These are phyloP conservation scores for Irpex sp. DNA, from an alignment of 1,284 basidiomycete species.

Conservation along the genomic window DNA sequence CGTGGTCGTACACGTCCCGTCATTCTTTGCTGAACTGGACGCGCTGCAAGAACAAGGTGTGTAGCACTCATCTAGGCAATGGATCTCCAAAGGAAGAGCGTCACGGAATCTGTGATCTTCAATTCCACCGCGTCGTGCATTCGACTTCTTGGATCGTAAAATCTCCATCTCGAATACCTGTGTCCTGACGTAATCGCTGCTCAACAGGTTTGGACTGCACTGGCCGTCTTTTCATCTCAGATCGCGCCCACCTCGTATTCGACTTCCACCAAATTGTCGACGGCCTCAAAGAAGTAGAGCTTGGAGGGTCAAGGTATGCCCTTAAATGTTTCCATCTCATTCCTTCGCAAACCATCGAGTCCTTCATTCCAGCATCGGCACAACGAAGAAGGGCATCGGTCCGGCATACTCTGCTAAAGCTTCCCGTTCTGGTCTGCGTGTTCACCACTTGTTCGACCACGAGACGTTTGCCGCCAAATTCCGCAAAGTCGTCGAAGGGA, in stretches of 20 bases:
- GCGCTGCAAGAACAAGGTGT: constrained; percentile 82
- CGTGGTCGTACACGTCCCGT: constrained; percentile 93
- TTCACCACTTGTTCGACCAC: constrained; percentile 95
- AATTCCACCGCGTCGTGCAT: neutral
- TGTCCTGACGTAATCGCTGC: neutral
- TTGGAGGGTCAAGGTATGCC: constrained; percentile 80
- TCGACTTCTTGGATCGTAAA: neutral
- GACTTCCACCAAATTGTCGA: constrained; percentile 99
- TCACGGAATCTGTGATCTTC: too few relatives aligned
- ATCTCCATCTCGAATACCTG: neutral
- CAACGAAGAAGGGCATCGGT: constrained; percentile 97
- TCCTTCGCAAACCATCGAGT: neutral
- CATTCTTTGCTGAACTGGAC: constrained; percentile 94
- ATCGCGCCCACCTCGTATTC: constrained; percentile 95
- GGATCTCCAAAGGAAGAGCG: neutral
- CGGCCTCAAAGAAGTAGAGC: constrained; percentile 96
- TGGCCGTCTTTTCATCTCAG: constrained; percentile 87
- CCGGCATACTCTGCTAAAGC: constrained; percentile 98
- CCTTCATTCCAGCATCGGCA: constrained; percentile 72
- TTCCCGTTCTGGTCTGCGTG: constrained; percentile 90
- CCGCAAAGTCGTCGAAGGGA: constrained; percentile 92
- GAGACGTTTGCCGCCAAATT: constrained; percentile 89
- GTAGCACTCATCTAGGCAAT: neutral
- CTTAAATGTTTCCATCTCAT: neutral
- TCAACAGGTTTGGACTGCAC: constrained; percentile 80